A percentile compares a stretch with the other conserved stretches of the same genome.
Evolutionary conservation across 2,329 filamentous ascomycete species (phyloP).

Genomic region (Aspergillus sp.): DNA sequence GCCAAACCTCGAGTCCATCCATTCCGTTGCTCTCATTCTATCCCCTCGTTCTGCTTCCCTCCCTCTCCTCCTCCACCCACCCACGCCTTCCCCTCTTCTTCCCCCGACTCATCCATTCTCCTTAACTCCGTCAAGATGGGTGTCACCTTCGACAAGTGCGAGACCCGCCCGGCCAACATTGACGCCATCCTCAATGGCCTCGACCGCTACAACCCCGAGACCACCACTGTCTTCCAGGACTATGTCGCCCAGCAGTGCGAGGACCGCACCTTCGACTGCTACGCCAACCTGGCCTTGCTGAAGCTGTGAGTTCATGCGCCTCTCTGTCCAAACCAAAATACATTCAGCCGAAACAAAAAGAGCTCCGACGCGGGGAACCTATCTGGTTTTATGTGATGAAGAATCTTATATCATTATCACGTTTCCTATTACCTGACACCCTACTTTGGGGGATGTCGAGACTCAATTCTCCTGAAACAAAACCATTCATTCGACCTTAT

Average conservation of each 20-base stretch:
- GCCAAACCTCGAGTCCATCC: slow-evolving; percentile 9
- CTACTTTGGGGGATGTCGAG: slow-evolving; percentile 63
- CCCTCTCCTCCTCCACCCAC: not conserved
- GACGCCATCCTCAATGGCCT: slow-evolving; percentile 93
- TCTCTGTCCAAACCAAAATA: not conserved
- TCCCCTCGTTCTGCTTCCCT: slow-evolving; percentile 2
- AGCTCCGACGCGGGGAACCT: slow-evolving; percentile 6
- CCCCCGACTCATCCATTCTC: not conserved
- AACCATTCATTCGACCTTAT: slow-evolving; percentile 12
- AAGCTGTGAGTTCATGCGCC: slow-evolving; percentile 72
- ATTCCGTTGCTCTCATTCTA: slow-evolving; percentile 12
- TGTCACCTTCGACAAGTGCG: slow-evolving; percentile 76
- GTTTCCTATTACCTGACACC: slow-evolving; percentile 98
- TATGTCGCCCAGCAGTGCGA: slow-evolving; percentile 96
- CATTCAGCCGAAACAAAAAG: not conserved
- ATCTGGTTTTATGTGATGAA: slow-evolving; percentile 65
- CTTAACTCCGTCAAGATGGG: slow-evolving; percentile 27
- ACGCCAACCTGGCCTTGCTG: slow-evolving; percentile 91
- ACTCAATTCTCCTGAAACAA: slow-evolving; percentile 68
- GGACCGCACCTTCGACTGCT: slow-evolving; percentile 89
- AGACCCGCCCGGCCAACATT: slow-evolving; percentile 89
- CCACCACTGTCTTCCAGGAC: slow-evolving; percentile 86
- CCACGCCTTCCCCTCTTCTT: not conserved
- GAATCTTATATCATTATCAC: slow-evolving; percentile 62
- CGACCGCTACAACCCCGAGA: slow-evolving; percentile 98